Evolutionary conservation across 2,329 filamentous ascomycete genomes (phyloP), one percentile per base, ranked within the genome.

Genomic region (Colletotrichum zoysiae): DNA sequence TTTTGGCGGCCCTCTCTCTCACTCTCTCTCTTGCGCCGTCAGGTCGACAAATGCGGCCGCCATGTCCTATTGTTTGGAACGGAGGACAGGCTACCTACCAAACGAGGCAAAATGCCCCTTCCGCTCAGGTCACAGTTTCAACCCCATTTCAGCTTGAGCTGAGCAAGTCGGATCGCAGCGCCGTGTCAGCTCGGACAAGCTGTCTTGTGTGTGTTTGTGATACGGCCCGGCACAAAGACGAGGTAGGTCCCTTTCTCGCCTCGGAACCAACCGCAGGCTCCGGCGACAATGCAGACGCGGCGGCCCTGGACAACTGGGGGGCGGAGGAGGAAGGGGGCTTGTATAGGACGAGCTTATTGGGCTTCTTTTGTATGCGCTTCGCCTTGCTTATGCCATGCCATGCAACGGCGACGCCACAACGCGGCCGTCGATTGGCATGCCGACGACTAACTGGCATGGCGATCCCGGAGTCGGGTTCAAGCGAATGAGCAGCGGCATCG

Each of bases 81-180:
- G 50, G 35, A 9, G n/a, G 26, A 42, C 30, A n/a, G 30, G 55
- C 38, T 20, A 23, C 30, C 38, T 20, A 23, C 30, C 26, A 30
- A 35, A 26, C 14, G 30, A 55, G 33, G 48, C 26, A 26, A 12
- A 12, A 42, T 9, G 23, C 46, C 44, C 57, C 35, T 58, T 65
- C 65, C 35, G 65, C 23, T 23, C 58, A 46, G 51, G 51, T 67
- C 56, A 38, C n/a, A 55, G 40, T 56, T 26, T 56, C 51, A 65
- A 68, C 57, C 65, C 63, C 65, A 59, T 63, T 65, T 59, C 69
- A 55, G 48, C 18, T 30, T 63, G 69, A 71, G 69, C 69, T 69
- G 65, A 71, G 65, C 20, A 59, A 12, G 44, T 69, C 65, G 65
- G 59, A 69, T 64, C 65, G 65, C 30, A 65, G 40, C 48, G 65